These are phyloP conservation scores for Podospora comata DNA, from an alignment of 495 filamentous ascomycete genomes.

Conservation along the genomic window DNA sequence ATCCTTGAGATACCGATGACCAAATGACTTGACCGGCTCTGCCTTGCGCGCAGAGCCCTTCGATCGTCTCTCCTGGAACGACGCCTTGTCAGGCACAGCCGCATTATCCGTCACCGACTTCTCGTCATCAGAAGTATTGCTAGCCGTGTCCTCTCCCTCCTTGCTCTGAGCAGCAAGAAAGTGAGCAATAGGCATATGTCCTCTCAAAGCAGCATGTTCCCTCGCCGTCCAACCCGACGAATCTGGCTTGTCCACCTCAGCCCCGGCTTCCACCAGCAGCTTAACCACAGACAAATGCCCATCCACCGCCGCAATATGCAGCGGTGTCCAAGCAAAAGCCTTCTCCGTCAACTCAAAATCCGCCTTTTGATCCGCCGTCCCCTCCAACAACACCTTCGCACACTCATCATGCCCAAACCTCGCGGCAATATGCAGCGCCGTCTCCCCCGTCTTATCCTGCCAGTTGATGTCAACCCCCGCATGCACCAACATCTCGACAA, in stretches of 20 bases:
- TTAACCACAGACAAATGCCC: constrained; percentile 68
- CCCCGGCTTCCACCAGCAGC: constrained; percentile 69
- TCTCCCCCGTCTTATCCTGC: constrained; percentile 90
- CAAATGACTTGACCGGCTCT: constrained; percentile 89
- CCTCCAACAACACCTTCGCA: constrained; percentile 67
- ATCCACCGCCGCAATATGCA: constrained; percentile 89
- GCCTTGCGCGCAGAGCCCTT: constrained; percentile 42
- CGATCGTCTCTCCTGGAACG: constrained; percentile 48
- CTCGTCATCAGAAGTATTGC: constrained; percentile 32
- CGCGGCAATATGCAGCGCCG: constrained; percentile 87
- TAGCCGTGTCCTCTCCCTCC: constrained; percentile 25
- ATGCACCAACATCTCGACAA: constrained; percentile 82
- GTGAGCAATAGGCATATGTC: constrained; percentile 75
- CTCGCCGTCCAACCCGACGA: constrained; percentile 91
- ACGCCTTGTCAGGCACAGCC: constrained; percentile 48
- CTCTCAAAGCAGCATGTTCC: constrained; percentile 87
- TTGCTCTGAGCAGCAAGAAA: constrained; percentile 50
- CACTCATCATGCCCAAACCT: constrained; percentile 82
- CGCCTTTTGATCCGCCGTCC: constrained; percentile 63
- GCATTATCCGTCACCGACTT: constrained; percentile 39
- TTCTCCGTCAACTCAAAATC: constrained; percentile 77
- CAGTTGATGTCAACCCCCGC: constrained; percentile 93
- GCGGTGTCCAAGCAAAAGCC: constrained; percentile 86
- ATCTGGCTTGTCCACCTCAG: constrained; percentile 68
- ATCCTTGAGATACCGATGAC: constrained; percentile 88